Percentiles rank a stretch among this genome's conserved stretches.
These are phyloP conservation scores for Ogataea minuta DNA, from an alignment of 805 yeast species.

Conservation along the genomic window DNA sequence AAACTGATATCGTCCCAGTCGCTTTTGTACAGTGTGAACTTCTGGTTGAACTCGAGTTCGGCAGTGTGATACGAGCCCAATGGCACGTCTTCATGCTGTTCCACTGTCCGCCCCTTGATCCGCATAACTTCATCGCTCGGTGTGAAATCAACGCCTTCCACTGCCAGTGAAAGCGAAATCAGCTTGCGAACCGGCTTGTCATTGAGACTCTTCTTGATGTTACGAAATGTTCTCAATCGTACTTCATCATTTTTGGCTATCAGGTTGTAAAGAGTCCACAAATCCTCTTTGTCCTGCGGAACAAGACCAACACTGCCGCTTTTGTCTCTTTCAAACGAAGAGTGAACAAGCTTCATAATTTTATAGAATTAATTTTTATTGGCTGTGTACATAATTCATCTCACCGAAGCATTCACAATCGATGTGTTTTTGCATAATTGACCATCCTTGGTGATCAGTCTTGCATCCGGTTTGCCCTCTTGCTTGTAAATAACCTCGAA, in stretches of 20 bases:
- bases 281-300: slow-evolving; percentile 88
- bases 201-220: slow-evolving; percentile 41
- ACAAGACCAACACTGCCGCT: slow-evolving; percentile 64
- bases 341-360: slow-evolving; percentile 54
- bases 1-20: slow-evolving; percentile 78
- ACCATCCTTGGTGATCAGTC: slow-evolving; percentile 77
- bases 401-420: slow-evolving; percentile 74
- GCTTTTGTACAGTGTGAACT: slow-evolving; percentile 66
- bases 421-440: slow-evolving; percentile 72
- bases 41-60: slow-evolving; percentile 67
- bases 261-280: slow-evolving; percentile 84
- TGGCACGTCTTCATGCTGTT: slow-evolving; percentile 73
- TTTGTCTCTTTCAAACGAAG: slow-evolving; percentile 52
- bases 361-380: slow-evolving; percentile 1
- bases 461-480: slow-evolving; percentile 71
- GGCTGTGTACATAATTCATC: slow-evolving; percentile 28
- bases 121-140: slow-evolving; percentile 76
- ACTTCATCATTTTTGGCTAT: slow-evolving; percentile 75
- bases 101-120: slow-evolving; percentile 71
- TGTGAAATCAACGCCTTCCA: slow-evolving; percentile 74
- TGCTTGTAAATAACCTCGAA: slow-evolving; percentile 76
- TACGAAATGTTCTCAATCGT: slow-evolving; percentile 65
- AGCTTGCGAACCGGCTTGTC: slow-evolving; percentile 47
- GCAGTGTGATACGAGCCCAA: slow-evolving; percentile 86
- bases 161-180: slow-evolving; percentile 55